Percentiles rank a stretch among this genome's conserved stretches.
phyloP scores from a whole-genome alignment of 2,329 filamentous ascomycete genomes.

The Arthrinium phaeospermum region DNA sequence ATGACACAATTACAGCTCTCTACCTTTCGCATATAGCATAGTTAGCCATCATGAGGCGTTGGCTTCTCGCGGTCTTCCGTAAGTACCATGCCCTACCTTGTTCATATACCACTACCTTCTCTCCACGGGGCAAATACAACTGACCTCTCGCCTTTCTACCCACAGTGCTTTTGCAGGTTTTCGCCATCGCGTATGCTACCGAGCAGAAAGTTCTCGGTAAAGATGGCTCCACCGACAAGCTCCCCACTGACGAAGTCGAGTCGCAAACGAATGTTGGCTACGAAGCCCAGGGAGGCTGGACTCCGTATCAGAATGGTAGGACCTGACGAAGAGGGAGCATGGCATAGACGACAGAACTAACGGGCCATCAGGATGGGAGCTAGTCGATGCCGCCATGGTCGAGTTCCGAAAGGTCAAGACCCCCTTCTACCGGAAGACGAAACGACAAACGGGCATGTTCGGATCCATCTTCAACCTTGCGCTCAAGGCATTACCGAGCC shows the following conservation, averaged over 20 bases:
- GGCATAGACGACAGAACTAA: neutral
- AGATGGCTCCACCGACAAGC: slow-evolving; percentile 26
- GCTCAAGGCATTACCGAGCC: slow-evolving; percentile 55
- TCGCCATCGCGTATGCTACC: slow-evolving; percentile 31
- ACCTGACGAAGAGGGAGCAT: neutral
- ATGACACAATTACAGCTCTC: slow-evolving; percentile 37
- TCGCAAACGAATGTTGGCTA: slow-evolving; percentile 34
- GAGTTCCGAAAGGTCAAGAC: slow-evolving; percentile 57
- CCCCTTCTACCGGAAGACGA: slow-evolving; percentile 49
- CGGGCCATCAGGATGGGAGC: slow-evolving; percentile 50
- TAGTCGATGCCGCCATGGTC: slow-evolving; percentile 57
- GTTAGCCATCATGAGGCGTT: slow-evolving; percentile 37
- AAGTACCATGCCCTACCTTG: slow-evolving; percentile 27
- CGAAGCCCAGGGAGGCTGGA: slow-evolving; percentile 35
- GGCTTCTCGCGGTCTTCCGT: slow-evolving; percentile 39
- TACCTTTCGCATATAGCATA: slow-evolving; percentile 39
- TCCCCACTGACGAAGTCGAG: slow-evolving; percentile 30
- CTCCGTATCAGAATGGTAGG: slow-evolving; percentile 41
- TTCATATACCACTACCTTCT: neutral
- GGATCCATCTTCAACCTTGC: slow-evolving; percentile 50
- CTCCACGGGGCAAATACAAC: slow-evolving; percentile 20
- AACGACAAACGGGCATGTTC: slow-evolving; percentile 51
- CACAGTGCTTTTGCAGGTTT: slow-evolving; percentile 39
- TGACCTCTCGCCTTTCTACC: neutral
- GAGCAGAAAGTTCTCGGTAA: slow-evolving; percentile 38